Evolutionary conservation across 1,139 yeast genomes (phyloP).

Genomic region (Zygosaccharomyces pseudobailii): DNA sequence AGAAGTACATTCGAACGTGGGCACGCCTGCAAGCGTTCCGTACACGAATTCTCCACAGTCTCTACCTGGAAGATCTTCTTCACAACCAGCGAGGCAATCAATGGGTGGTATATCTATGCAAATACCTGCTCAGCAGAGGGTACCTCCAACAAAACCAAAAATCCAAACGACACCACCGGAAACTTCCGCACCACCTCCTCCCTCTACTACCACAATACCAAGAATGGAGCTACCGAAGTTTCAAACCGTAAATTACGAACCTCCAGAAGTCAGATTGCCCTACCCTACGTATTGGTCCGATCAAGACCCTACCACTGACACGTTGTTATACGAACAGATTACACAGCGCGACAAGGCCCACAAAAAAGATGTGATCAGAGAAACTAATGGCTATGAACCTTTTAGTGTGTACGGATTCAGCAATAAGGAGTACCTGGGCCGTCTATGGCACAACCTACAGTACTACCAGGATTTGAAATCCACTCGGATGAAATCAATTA

Average conservation of each 20-base stretch:
- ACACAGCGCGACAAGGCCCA: conserved; percentile 49
- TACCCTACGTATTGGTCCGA: conserved; percentile 51
- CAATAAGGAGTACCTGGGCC: conserved; percentile 38
- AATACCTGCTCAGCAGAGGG: background rate
- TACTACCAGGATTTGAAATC: conserved; percentile 44
- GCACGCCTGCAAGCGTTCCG: background rate
- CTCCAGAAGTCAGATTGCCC: conserved; percentile 30
- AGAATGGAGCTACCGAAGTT: conserved; percentile 32
- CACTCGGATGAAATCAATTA: conserved; percentile 61
- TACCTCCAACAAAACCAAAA: background rate
- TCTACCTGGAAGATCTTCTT: background rate
- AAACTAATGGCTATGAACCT: conserved; percentile 38
- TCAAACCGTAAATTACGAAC: conserved; percentile 29
- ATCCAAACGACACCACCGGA: conserved; percentile 2
- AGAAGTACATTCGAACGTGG: background rate
- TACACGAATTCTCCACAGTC: conserved; percentile 3
- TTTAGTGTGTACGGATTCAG: conserved; percentile 34
- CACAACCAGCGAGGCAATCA: conserved; percentile 1
- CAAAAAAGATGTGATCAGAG: conserved; percentile 31
- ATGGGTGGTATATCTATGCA: background rate
- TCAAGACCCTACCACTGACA: conserved; percentile 43
- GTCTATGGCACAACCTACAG: conserved; percentile 46
- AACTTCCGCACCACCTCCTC: conserved; percentile 10
- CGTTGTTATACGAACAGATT: conserved; percentile 54
- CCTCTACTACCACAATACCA: conserved; percentile 23